Evolutionary conservation across 441 rosid genomes (phyloP).

Genomic region (Corymbia citriodora): DNA sequence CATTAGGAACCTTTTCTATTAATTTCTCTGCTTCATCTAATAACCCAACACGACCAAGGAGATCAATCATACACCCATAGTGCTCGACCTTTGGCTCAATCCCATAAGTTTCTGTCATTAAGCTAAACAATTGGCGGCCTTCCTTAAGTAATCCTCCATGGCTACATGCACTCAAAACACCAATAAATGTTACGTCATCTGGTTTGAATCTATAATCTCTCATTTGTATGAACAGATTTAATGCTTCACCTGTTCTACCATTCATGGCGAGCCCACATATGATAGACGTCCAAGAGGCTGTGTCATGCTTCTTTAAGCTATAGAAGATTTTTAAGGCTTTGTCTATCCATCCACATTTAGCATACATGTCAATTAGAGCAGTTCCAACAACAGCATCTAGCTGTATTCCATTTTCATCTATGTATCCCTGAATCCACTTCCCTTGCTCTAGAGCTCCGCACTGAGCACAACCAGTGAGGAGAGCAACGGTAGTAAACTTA

Average conservation of each 20-base stretch:
- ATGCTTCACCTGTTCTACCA: conserved; percentile 41
- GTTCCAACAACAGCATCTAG: conserved; percentile 48
- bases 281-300: conserved; percentile 54
- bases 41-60: conserved; percentile 60
- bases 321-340: conserved; percentile 36
- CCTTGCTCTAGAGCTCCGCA: conserved; percentile 62
- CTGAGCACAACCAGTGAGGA: conserved; percentile 62
- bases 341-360: conserved; percentile 55
- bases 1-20: conserved; percentile 10
- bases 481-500: conserved; percentile 39
- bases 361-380: conserved; percentile 64
- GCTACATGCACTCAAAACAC: conserved; percentile 64
- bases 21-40: conserved; percentile 45
- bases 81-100: conserved; percentile 55
- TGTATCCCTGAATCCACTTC: conserved; percentile 58
- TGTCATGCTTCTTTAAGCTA: conserved; percentile 35
- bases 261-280: conserved; percentile 55
- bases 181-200: conserved; percentile 55
- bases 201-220: conserved; percentile 31
- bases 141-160: conserved; percentile 54
- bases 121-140: conserved; percentile 36
- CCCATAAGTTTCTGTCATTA: conserved; percentile 34
- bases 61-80: conserved; percentile 65
- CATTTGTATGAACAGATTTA: conserved; percentile 45
- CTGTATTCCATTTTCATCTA: conserved; percentile 25